Base-by-base conservation (phyloP, 2,329 filamentous ascomycete genomes). In the Cladorrhinum sp. region DNA sequence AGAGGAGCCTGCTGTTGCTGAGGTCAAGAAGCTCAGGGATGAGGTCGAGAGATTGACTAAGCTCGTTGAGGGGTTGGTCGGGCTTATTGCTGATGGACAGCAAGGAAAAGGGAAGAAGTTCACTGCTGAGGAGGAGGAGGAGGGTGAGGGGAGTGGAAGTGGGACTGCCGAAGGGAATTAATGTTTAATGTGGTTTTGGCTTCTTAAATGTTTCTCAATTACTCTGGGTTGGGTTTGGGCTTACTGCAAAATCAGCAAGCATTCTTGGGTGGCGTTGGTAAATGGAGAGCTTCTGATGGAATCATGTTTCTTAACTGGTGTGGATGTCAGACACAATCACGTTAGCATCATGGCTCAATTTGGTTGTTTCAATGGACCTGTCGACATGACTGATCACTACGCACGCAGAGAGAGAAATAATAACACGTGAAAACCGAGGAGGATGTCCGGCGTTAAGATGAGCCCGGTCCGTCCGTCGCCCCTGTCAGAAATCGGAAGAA, bases 1-100 rank as follows among this genome's bases (percentile, higher is more conserved):
- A 68, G 84, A 88, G 30, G 92, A 97, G 64, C 84, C 83, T 10
- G 86, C 89, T 1, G 86, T 91, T n/a, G 64, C 89, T 23, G 92
- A 96, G 72, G 78, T 88, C 26, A 77, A 76, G 67, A 80, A 82
- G 71, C 75, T 89, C 66, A 80, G 81, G 58, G 75, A 74, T 7
- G 87, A 89, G 69, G 77, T 88, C 8, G 78, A 81, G 12, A 79
- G 84, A 66, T 72, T 89, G 63, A 86, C 82, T 72, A 68, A 71
- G 2, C 69, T 85, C 71, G 62, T 86, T 56, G 65, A 57, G 54
- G 54, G 54, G 5, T 57, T 57, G 54, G 30, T 36, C 6, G 42
- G 26, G 54, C 7, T 49, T 7, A 30, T 57, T 48, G 54, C n/a
- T 49, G 54, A 20, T 12, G 39, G 26, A 6, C 20, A n/a, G 12